Evolutionary conservation across 352 stramenopile species (phyloP).

Genomic region (Globisporangium perplexum): DNA sequence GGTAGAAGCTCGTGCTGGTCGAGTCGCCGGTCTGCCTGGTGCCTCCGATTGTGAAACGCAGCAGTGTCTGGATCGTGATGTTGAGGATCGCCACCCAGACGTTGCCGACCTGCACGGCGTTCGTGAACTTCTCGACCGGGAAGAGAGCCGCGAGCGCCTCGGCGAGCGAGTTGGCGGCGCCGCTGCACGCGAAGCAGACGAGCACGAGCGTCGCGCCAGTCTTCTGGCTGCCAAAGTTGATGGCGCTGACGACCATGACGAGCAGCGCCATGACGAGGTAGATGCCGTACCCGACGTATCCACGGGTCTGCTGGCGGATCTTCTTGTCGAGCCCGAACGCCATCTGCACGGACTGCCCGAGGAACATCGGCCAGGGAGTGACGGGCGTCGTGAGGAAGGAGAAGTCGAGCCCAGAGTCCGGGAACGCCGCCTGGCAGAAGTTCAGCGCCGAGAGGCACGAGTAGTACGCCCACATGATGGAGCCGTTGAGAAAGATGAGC

Average conservation of each 20-base stretch:
- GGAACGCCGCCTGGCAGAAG: conserved; percentile 52
- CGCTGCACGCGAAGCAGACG: conserved; percentile 40
- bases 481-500: conserved; percentile 66
- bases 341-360: conserved; percentile 51
- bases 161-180: conserved; percentile 48
- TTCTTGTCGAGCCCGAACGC: conserved; percentile 52
- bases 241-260: conserved; percentile 59
- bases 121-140: conserved; percentile 58
- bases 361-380: conserved; percentile 54
- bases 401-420: conserved; percentile 44
- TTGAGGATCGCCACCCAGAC: conserved; percentile 43
- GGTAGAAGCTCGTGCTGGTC: conserved; percentile 39
- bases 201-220: conserved; percentile 49
- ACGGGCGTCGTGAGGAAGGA: conserved; percentile 59
- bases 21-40: conserved; percentile 29
- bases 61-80: conserved; percentile 44
- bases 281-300: conserved; percentile 43
- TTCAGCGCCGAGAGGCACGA: conserved; percentile 66
- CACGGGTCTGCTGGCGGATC: conserved; percentile 30
- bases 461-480: conserved; percentile 71
- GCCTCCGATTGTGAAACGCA: conserved; percentile 45
- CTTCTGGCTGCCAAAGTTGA: conserved; percentile 39
- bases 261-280: conserved; percentile 49
- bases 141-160: conserved; percentile 55
- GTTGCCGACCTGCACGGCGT: conserved; percentile 64